Evolutionary conservation across 2,329 filamentous ascomycete genomes (phyloP).

Genomic region (Coniochaeta prunicola): DNA sequence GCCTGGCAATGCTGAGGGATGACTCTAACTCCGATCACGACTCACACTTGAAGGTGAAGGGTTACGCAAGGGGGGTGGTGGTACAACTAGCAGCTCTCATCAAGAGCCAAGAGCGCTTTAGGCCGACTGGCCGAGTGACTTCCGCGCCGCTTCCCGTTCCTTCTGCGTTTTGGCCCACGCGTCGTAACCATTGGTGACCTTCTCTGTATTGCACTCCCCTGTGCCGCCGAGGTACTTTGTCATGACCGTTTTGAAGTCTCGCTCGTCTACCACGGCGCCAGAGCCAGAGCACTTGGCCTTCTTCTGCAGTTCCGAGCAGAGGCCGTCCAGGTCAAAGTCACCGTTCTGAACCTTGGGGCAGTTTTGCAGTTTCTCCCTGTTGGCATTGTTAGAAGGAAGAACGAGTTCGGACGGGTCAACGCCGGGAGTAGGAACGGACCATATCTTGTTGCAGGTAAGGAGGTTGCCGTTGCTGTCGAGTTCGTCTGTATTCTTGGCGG

Average conservation of each 20-base stretch:
- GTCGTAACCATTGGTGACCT: too few species aligned
- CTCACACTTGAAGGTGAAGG: background rate
- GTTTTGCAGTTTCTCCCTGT: slow-evolving; percentile 81
- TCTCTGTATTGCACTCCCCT: slow-evolving; percentile 6
- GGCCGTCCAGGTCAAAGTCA: slow-evolving; percentile 86
- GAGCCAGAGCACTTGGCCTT: slow-evolving; percentile 93
- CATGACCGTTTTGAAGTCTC: slow-evolving; percentile 78
- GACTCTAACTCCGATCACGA: background rate
- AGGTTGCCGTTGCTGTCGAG: slow-evolving; percentile 50
- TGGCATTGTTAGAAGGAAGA: slow-evolving; percentile 29
- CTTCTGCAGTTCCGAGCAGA: slow-evolving; percentile 87
- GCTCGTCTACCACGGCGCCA: slow-evolving; percentile 82
- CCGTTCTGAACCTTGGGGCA: slow-evolving; percentile 84
- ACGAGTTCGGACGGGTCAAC: background rate
- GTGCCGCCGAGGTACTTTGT: slow-evolving; percentile 50
- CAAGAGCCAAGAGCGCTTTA: background rate
- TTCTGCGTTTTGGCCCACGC: background rate
- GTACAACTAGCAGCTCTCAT: background rate
- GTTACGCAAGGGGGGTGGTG: background rate
- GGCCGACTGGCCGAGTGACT: background rate
- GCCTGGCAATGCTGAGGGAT: background rate
- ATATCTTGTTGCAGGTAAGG: slow-evolving; percentile 85
- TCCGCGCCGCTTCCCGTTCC: background rate
- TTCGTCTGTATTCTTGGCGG: slow-evolving; percentile 63
- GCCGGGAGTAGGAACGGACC: slow-evolving; percentile 51